These are phyloP conservation scores for Rhodamnia rubescens DNA, from an alignment of 345 rosid species.

Conservation along the genomic window DNA sequence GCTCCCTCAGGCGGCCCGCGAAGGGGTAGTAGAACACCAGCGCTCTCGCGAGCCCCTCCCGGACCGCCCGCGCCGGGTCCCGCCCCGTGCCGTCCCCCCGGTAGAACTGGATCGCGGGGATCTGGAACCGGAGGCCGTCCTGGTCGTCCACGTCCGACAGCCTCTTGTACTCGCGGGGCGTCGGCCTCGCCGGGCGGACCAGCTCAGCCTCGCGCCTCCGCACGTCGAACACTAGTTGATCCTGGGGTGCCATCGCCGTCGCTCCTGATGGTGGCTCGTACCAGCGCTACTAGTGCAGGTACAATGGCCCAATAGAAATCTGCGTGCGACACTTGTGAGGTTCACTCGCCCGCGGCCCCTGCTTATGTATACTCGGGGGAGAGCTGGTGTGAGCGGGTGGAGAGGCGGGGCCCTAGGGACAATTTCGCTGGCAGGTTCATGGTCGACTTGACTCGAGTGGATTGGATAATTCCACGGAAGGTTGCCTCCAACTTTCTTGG, in stretches of 20 bases:
- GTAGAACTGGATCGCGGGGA: conserved; percentile 26
- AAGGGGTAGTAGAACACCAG: conserved; percentile 41
- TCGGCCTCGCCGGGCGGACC: conserved; percentile 32
- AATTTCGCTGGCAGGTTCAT: not conserved
- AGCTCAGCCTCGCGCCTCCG: conserved; percentile 18
- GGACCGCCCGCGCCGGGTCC: conserved; percentile 30
- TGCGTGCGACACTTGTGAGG: not conserved
- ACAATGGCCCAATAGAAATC: no score
- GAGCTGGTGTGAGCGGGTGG: not conserved
- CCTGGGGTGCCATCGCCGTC: conserved; percentile 4
- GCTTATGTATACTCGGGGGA: not conserved
- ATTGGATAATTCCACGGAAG: not conserved
- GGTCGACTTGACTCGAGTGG: not conserved
- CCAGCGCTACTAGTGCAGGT: not conserved
- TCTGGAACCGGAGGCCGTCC: conserved; percentile 29
- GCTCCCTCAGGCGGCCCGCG: conserved; percentile 45
- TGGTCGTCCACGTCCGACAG: conserved; percentile 58
- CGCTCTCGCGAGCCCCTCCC: conserved; percentile 21
- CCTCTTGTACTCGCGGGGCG: conserved; percentile 29
- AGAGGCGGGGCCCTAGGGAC: not conserved
- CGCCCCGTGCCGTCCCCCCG: conserved; percentile 12
- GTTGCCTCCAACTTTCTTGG: not conserved
- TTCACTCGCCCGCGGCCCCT: not conserved
- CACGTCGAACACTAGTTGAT: conserved; percentile 21
- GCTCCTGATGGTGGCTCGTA: not conserved